Conservation (phyloP, 768 basidiomycete genomes). For the Butyriboletus loyo region DNA sequence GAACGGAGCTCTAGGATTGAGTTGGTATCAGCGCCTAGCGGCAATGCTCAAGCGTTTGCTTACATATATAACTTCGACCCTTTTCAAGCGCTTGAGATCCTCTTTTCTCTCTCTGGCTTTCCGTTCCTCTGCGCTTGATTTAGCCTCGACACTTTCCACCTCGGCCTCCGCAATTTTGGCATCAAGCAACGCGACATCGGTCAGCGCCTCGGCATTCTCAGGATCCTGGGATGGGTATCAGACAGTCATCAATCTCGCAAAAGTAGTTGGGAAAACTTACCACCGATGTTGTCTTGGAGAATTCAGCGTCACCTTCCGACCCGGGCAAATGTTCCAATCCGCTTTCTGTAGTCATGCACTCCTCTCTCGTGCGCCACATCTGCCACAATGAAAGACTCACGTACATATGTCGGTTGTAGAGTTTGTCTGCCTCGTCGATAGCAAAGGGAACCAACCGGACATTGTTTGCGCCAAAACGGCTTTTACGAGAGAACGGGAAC, state of each 20-base stretch:
- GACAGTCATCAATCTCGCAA: not conserved
- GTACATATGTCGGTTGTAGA: slow-evolving; percentile 90
- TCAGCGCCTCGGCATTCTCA: slow-evolving; percentile 60
- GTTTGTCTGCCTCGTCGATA: slow-evolving; percentile 90
- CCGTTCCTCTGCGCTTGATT: slow-evolving; percentile 50
- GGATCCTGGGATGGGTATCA: slow-evolving; percentile 42
- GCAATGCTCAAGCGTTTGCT: slow-evolving; percentile 24
- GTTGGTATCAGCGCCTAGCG: not conserved
- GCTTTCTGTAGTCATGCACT: slow-evolving; percentile 91
- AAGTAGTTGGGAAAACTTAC: slow-evolving; percentile 26
- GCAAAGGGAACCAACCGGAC: slow-evolving; percentile 86
- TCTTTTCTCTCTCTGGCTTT: slow-evolving; percentile 67
- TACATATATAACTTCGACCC: slow-evolving; percentile 94
- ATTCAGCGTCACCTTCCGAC: slow-evolving; percentile 53
- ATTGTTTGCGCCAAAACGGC: slow-evolving; percentile 47
- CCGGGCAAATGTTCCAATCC: slow-evolving; percentile 82
- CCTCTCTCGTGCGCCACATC: slow-evolving; percentile 94
- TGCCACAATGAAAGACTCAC: slow-evolving; percentile 85
- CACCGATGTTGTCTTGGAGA: slow-evolving; percentile 44
- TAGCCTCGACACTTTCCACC: slow-evolving; percentile 46
- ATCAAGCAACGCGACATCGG: slow-evolving; percentile 70
- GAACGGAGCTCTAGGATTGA: slow-evolving; percentile 62
- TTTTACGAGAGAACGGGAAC: slow-evolving; percentile 85
- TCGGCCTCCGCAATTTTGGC: slow-evolving; percentile 70
- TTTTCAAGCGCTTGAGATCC: slow-evolving; percentile 81